Conservation (phyloP, 2,329 filamentous ascomycete genomes). For the Clonostachys solani region DNA sequence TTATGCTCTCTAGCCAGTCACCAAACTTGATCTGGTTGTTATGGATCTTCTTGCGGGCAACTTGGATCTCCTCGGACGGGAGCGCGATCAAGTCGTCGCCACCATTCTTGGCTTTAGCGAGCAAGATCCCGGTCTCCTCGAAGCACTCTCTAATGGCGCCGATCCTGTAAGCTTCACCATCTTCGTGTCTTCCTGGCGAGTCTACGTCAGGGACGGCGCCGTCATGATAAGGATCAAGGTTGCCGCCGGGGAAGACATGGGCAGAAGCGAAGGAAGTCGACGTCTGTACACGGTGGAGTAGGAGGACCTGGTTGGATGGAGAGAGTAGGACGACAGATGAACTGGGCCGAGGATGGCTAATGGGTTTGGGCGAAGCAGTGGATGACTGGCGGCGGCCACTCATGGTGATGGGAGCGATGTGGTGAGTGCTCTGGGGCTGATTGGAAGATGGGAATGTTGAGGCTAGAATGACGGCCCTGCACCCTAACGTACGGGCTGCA, state of each 20-base stretch:
- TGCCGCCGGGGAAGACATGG: constrained; percentile 93
- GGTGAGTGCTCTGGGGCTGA: not conserved
- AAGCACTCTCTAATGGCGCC: constrained; percentile 90
- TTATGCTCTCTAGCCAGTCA: constrained; percentile 56
- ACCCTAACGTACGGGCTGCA: too few species aligned
- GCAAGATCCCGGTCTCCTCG: constrained; percentile 86
- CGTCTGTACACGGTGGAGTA: constrained; percentile 80
- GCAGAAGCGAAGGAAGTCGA: constrained; percentile 85
- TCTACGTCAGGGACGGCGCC: constrained; percentile 45
- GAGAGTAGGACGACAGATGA: constrained; percentile 83
- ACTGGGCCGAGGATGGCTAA: constrained; percentile 51
- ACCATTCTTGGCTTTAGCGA: constrained; percentile 53
- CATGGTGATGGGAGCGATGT: constrained; percentile 1
- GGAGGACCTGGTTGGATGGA: constrained; percentile 78
- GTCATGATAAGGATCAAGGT: constrained; percentile 74
- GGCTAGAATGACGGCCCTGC: too few species aligned
- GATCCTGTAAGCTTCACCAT: constrained; percentile 70
- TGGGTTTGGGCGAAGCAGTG: not conserved
- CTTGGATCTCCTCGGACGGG: constrained; percentile 53
- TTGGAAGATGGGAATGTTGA: too few species aligned
- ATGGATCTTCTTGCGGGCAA: constrained; percentile 67
- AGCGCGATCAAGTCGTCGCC: constrained; percentile 58
- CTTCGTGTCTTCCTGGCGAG: constrained; percentile 57
- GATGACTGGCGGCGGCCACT: constrained; percentile 4
- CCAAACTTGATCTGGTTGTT: constrained; percentile 58